A percentile compares a stretch with the other conserved stretches of the same genome.
phyloP scores from a whole-genome alignment of 768 basidiomycete genomes.

The Kwoniella newhampshirensis region DNA sequence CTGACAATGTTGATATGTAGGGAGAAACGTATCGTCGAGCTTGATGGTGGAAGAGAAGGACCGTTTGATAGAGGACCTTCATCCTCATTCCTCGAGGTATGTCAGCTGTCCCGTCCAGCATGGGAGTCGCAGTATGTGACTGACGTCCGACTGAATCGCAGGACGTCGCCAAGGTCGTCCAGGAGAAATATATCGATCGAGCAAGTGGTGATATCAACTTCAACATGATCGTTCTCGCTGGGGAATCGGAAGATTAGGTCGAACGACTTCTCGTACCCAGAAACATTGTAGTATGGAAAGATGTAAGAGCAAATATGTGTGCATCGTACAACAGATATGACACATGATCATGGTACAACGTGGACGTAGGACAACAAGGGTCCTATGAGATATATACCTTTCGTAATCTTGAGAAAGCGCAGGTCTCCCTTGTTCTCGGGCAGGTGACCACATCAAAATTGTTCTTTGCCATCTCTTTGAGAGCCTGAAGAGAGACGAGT shows the following conservation, averaged over 20 bases:
- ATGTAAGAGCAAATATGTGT: not conserved
- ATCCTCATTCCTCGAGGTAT: constrained; percentile 41
- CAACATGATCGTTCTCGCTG: constrained; percentile 65
- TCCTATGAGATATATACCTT: constrained; percentile 85
- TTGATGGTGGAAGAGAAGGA: constrained; percentile 75
- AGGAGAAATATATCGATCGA: constrained; percentile 62
- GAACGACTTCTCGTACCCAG: too few relatives aligned
- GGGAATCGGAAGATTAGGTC: constrained; percentile 28
- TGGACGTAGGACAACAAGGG: too few relatives aligned
- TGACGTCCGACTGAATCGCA: constrained; percentile 39
- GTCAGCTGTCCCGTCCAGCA: constrained; percentile 7
- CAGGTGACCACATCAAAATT: constrained; percentile 79
- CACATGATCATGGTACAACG: too few relatives aligned
- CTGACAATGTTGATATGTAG: constrained; percentile 14
- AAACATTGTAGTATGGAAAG: too few relatives aligned
- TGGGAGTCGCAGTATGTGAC: not conserved
- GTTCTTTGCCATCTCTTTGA: constrained; percentile 81
- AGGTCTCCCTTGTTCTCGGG: constrained; percentile 69
- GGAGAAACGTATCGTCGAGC: constrained; percentile 65
- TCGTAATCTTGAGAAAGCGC: constrained; percentile 65
- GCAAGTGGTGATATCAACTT: constrained; percentile 62
- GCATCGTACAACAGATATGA: too few relatives aligned
- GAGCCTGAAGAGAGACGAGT: constrained; percentile 59
- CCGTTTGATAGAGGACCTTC: constrained; percentile 65
- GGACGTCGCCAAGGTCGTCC: constrained; percentile 68